Conservation (phyloP, 768 basidiomycete genomes). For the Crepidotus variabilis region DNA sequence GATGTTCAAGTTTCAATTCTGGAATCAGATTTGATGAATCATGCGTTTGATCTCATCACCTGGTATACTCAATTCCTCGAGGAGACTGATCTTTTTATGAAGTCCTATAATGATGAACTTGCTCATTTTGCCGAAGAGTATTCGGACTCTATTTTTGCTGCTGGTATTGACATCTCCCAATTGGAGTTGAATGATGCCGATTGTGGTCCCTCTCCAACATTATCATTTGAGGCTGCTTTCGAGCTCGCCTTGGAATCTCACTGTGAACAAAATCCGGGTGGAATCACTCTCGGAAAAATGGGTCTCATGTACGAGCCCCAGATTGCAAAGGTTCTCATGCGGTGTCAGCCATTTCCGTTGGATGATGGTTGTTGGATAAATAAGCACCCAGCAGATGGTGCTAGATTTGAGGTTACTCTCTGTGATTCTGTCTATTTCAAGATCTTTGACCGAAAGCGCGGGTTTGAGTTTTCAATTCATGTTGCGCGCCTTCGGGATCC, state of each 20-base stretch:
- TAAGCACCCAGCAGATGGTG: background rate
- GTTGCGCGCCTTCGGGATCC: background rate
- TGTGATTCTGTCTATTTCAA: background rate
- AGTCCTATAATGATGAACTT: constrained; percentile 1
- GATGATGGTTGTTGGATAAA: background rate
- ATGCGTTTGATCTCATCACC: constrained; percentile 1
- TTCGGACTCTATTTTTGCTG: background rate
- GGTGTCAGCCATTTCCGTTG: background rate
- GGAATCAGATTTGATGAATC: background rate
- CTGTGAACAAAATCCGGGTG: background rate
- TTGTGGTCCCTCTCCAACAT: background rate
- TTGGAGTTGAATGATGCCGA: background rate
- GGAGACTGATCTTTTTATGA: background rate
- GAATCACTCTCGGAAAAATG: background rate
- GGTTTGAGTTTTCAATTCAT: background rate
- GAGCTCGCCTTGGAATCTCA: background rate
- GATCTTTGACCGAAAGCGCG: background rate
- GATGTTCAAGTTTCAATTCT: background rate
- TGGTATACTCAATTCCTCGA: constrained; percentile 3
- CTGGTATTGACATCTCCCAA: background rate
- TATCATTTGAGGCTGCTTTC: background rate
- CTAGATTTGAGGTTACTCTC: background rate
- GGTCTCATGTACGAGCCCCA: background rate
- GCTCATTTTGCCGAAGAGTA: background rate
- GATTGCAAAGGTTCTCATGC: background rate